Conservation (phyloP, 2,329 filamentous ascomycete genomes). For the Aureobasidium sp. region DNA sequence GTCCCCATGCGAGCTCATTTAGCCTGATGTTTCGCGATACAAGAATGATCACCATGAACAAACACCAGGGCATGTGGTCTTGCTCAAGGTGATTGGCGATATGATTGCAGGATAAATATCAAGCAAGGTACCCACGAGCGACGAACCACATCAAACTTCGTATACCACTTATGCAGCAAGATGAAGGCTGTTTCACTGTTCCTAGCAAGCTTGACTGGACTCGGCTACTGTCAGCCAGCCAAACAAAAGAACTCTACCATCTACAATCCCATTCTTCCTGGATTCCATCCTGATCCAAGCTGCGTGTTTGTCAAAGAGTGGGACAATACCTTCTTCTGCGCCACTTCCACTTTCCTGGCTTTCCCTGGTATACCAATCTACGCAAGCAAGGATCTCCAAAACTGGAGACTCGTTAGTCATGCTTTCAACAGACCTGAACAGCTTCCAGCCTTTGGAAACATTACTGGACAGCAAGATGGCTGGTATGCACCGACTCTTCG, state of each 20-base stretch:
- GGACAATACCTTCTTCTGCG: constrained; percentile 39
- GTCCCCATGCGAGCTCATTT: not conserved
- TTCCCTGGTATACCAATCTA: constrained; percentile 42
- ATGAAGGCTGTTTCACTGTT: not conserved
- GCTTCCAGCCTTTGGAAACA: constrained; percentile 31
- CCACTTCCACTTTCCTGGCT: constrained; percentile 38
- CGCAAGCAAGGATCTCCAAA: constrained; percentile 37
- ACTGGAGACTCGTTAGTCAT: constrained; percentile 34
- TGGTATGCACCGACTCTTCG: constrained; percentile 37
- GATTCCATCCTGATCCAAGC: constrained; percentile 41
- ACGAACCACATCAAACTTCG: not conserved
- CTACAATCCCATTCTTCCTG: constrained; percentile 41
- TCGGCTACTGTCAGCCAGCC: not conserved
- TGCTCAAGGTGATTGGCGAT: too few species aligned
- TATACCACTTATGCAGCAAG: not conserved
- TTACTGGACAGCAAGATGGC: constrained; percentile 31
- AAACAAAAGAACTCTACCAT: constrained; percentile 17
- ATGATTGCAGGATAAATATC: not conserved
- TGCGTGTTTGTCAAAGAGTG: constrained; percentile 35
- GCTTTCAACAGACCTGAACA: constrained; percentile 32
- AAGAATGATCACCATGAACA: not conserved
- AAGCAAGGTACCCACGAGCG: not conserved
- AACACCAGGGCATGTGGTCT: not conserved
- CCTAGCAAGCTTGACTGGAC: not conserved
- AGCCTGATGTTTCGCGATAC: not conserved